A percentile compares a stretch with the other conserved stretches of the same genome.
Conservation (phyloP, 208 protist genomes). For the Acanthamoeba healyi region DNA sequence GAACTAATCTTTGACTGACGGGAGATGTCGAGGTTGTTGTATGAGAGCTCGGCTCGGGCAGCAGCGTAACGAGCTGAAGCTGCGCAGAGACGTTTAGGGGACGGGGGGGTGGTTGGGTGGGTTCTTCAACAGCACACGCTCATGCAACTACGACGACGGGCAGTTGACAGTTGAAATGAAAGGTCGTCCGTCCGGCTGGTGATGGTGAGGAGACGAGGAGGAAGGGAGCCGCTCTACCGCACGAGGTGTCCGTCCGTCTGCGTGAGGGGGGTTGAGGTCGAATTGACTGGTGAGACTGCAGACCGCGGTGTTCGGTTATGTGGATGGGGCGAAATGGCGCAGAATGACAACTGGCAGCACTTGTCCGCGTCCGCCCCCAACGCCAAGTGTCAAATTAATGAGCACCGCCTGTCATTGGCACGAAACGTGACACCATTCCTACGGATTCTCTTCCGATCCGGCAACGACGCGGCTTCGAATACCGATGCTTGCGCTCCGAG, state of each 20-base stretch:
- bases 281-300: neutral
- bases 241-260: no score
- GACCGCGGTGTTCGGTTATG: neutral
- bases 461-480: neutral
- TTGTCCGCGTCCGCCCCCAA: neutral
- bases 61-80: neutral
- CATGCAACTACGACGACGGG: neutral
- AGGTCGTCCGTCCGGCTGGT: neutral
- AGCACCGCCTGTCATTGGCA: slow-evolving; percentile 7
- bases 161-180: slow-evolving; percentile 44
- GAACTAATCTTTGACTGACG: slow-evolving; percentile 32
- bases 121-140: neutral
- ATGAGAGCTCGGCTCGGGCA: neutral
- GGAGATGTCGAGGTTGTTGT: neutral
- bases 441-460: neutral
- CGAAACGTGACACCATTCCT: slow-evolving; percentile 40
- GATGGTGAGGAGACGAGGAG: neutral
- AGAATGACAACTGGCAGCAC: neutral
- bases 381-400: slow-evolving; percentile 24
- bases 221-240: neutral
- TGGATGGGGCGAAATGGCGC: neutral
- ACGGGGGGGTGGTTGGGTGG: neutral
- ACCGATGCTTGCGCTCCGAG: neutral
- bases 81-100: neutral
- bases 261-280: slow-evolving; percentile 21